Conservation (phyloP, 345 rosid species). For the Eucalyptus cloeziana region DNA sequence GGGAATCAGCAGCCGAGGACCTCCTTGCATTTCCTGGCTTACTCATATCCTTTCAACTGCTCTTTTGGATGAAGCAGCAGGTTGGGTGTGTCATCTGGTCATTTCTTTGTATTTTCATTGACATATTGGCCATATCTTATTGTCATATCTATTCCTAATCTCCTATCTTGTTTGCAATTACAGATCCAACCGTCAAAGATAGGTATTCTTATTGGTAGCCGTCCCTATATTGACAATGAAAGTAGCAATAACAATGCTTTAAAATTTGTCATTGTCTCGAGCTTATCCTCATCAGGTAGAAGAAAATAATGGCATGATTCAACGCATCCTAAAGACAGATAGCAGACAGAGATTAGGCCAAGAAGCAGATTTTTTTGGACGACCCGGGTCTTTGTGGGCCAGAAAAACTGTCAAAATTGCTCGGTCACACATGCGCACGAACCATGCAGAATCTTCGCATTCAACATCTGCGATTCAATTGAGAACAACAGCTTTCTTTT, state of each 20-base stretch:
- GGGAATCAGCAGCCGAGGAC: background rate
- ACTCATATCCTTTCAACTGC: background rate
- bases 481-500: background rate
- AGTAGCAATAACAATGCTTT: background rate
- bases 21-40: background rate
- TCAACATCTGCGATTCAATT: background rate
- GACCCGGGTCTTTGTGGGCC: background rate
- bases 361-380: background rate
- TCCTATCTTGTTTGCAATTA: background rate
- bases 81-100: background rate
- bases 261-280: background rate
- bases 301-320: background rate
- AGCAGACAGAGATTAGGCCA: background rate
- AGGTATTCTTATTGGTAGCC: background rate
- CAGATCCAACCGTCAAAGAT: background rate
- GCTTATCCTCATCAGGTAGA: background rate
- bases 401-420: background rate
- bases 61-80: background rate
- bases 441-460: background rate
- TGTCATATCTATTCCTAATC: background rate
- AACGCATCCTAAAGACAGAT: background rate
- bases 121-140: background rate
- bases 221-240: background rate
- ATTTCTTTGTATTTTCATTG: background rate
- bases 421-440: background rate